Evolutionary conservation across 129 eudicot species (phyloP).

Genomic region (Tagetes erecta): DNA sequence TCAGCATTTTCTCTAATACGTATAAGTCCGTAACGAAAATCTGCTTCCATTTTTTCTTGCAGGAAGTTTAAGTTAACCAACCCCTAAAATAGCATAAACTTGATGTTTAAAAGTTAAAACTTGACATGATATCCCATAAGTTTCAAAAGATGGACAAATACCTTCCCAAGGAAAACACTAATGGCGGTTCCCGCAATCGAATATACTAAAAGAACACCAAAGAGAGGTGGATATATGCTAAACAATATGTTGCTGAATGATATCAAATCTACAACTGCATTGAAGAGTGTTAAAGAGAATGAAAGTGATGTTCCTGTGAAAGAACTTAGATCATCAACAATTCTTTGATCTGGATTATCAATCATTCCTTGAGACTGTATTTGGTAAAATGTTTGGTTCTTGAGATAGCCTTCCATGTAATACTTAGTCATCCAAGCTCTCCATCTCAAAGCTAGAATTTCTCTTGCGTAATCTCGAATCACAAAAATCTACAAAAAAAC

Average conservation of each 20-base stretch:
- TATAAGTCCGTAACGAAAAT: conserved; percentile 93
- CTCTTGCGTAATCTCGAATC: conserved; percentile 90
- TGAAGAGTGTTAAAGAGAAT: conserved; percentile 83
- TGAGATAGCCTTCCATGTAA: conserved; percentile 89
- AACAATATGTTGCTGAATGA: conserved; percentile 91
- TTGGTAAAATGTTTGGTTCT: conserved; percentile 76
- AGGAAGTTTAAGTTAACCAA: conserved; percentile 72
- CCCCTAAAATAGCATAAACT: conserved; percentile 48
- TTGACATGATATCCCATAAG: conserved; percentile 10
- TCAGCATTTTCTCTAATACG: conserved; percentile 98
- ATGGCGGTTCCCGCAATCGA: conserved; percentile 91
- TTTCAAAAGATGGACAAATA: conserved; percentile 28
- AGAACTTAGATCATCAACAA: conserved; percentile 93
- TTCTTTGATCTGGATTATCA: conserved; percentile 97
- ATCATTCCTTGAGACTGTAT: conserved; percentile 86
- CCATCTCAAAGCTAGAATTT: conserved; percentile 90
- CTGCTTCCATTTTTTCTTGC: conserved; percentile 99
- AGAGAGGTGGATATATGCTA: conserved; percentile 91
- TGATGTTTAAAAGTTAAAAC: neutral
- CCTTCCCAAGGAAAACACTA: conserved; percentile 90
- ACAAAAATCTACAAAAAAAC: conserved; percentile 69
- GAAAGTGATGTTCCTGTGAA: conserved; percentile 92
- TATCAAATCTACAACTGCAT: conserved; percentile 85
- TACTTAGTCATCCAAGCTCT: conserved; percentile 92
- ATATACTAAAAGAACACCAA: conserved; percentile 72